These are phyloP conservation scores for Urostyla sp. DNA, from an alignment of 73 alveolate genomes.

Conservation along the genomic window DNA sequence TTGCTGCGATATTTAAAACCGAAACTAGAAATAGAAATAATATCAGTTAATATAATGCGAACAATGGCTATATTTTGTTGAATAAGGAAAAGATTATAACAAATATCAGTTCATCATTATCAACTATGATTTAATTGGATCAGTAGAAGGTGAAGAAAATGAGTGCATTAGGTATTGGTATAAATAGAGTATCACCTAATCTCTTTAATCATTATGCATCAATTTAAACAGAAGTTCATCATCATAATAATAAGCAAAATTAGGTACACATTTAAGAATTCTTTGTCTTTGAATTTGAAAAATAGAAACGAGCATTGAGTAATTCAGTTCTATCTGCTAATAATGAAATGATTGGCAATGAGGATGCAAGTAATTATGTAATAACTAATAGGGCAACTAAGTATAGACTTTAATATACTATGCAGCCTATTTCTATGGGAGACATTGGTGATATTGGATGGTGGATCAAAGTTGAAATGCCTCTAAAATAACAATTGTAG, in stretches of 20 bases:
- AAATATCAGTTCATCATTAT: conserved; percentile 12
- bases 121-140: not conserved
- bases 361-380: too few species aligned
- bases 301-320: too few species aligned
- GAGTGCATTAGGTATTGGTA: not conserved
- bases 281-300: too few species aligned
- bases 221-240: not conserved
- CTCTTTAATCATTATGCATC: not conserved
- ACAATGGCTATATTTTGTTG: conserved; percentile 16
- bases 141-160: not conserved
- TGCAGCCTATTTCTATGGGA: conserved; percentile 9
- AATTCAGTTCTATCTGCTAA: too few species aligned
- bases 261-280: not conserved
- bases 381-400: too few species aligned
- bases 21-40: too few species aligned
- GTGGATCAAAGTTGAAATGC: conserved; percentile 7
- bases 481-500: not conserved
- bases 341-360: too few species aligned
- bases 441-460: conserved; percentile 56
- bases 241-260: not conserved
- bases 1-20: conserved; percentile 40
- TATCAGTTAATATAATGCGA: not conserved
- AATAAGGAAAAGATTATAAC: conserved; percentile 31
- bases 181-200: not conserved
- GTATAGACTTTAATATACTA: conserved; percentile 10